Conservation (phyloP, 2,329 filamentous ascomycete genomes). For the Beauveria asiatica region DNA sequence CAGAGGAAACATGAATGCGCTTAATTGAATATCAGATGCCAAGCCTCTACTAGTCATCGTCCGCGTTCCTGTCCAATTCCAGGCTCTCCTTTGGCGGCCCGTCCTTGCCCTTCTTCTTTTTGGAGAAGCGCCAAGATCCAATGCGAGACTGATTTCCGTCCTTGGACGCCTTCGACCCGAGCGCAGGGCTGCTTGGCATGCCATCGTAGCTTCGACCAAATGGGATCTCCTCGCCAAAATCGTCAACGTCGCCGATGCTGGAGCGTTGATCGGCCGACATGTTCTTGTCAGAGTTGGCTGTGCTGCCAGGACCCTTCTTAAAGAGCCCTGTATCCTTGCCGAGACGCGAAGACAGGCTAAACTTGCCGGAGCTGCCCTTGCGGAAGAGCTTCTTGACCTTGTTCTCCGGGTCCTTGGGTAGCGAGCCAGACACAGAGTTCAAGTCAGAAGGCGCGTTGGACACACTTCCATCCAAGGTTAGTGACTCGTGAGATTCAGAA, state of each 20-base stretch:
- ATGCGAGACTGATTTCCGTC: conserved; percentile 41
- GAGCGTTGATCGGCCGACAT: conserved; percentile 44
- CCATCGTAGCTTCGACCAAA: conserved; percentile 48
- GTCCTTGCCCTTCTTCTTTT: conserved; percentile 52
- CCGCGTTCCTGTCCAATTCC: conserved; percentile 37
- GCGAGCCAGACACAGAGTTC: conserved; percentile 29
- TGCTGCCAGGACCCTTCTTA: conserved; percentile 51
- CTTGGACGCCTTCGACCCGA: conserved; percentile 42
- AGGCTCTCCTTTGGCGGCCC: conserved; percentile 36
- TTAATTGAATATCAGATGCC: neutral
- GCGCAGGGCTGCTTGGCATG: conserved; percentile 45
- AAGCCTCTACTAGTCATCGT: conserved; percentile 19
- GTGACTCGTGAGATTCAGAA: conserved; percentile 52
- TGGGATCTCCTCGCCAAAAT: conserved; percentile 37
- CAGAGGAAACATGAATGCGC: neutral
- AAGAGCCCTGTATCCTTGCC: conserved; percentile 47
- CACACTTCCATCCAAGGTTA: conserved; percentile 44
- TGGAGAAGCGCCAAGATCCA: conserved; percentile 46
- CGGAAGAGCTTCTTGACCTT: conserved; percentile 53
- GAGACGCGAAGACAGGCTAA: conserved; percentile 49
- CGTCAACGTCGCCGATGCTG: conserved; percentile 49
- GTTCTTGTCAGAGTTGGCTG: conserved; percentile 49
- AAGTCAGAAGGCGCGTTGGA: conserved; percentile 52
- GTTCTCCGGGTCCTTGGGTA: conserved; percentile 44
- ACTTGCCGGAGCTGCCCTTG: conserved; percentile 58